phyloP scores from a whole-genome alignment of 75 land plant genomes.

The Gnetum montanum region DNA sequence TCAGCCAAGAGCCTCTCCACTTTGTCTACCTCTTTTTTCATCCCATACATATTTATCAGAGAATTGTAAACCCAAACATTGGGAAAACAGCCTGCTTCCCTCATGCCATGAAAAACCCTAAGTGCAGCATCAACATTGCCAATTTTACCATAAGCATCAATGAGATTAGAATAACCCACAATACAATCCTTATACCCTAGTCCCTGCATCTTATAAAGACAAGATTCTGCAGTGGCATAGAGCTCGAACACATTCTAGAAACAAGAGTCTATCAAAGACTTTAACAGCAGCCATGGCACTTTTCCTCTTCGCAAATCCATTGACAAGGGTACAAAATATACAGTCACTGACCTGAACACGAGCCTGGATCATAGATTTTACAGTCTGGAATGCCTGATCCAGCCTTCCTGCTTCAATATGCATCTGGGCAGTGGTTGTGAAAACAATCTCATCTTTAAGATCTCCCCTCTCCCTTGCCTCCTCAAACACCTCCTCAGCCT shows the following conservation, averaged over 20 bases:
- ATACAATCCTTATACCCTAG: conserved; percentile 53
- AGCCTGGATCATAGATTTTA: conserved; percentile 29
- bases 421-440: conserved; percentile 42
- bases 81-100: conserved; percentile 40
- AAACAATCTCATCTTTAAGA: conserved; percentile 29
- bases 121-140: conserved; percentile 57
- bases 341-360: conserved; percentile 42
- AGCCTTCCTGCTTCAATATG: conserved; percentile 33
- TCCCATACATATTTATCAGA: conserved; percentile 65
- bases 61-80: conserved; percentile 69
- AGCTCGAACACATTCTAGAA: conserved; percentile 26
- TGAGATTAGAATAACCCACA: conserved; percentile 62
- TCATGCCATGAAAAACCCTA: conserved; percentile 51
- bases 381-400: conserved; percentile 33
- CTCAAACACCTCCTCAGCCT: conserved; percentile 25
- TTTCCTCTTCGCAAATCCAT: conserved; percentile 45
- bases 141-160: conserved; percentile 57
- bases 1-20: conserved; percentile 58
- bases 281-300: conserved; percentile 13
- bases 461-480: conserved; percentile 30
- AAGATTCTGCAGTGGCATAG: conserved; percentile 24
- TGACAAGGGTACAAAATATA: conserved; percentile 48
- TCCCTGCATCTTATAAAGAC: conserved; percentile 28
- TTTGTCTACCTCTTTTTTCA: conserved; percentile 33
- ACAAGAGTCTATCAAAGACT: conserved; percentile 24